These are phyloP conservation scores for Raffaelea ambrosiae DNA, from an alignment of 2,329 filamentous ascomycete species.

Conservation along the genomic window DNA sequence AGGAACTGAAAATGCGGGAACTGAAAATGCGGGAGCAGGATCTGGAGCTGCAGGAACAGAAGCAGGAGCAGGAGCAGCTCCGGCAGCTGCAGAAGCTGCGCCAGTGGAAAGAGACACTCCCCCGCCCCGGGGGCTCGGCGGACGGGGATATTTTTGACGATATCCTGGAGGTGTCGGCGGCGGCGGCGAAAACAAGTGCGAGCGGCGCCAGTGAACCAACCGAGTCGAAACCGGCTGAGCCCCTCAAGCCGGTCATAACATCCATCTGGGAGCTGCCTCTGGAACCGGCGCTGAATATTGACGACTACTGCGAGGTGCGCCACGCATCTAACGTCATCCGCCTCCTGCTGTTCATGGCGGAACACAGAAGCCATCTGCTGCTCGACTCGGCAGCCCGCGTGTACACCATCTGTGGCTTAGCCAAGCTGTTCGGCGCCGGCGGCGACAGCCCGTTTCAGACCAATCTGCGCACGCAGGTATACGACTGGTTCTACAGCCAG, in stretches of 20 bases:
- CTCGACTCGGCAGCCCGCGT: constrained; percentile 58
- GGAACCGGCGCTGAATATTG: constrained; percentile 27
- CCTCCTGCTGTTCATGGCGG: constrained; percentile 46
- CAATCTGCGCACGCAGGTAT: constrained; percentile 34
- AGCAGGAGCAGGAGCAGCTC: background rate
- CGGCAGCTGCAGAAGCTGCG: background rate
- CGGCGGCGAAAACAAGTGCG: no score
- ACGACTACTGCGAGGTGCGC: constrained; percentile 56
- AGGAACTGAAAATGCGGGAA: background rate
- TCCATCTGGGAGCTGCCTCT: constrained; percentile 9
- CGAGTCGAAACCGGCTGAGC: no score
- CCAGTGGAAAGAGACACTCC: no score
- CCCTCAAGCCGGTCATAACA: no score
- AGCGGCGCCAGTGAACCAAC: no score
- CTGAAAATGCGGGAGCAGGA: background rate
- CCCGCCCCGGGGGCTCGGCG: no score
- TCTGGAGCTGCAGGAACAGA: background rate
- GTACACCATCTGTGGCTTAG: constrained; percentile 57
- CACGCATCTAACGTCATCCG: constrained; percentile 57
- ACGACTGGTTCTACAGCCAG: constrained; percentile 48
- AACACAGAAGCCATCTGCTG: constrained; percentile 21
- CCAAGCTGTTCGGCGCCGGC: constrained; percentile 43
- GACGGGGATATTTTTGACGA: no score
- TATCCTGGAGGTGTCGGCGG: no score
- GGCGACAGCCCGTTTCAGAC: background rate